phyloP scores from a whole-genome alignment of 2,329 filamentous ascomycete species.

The Didymella pomorum region DNA sequence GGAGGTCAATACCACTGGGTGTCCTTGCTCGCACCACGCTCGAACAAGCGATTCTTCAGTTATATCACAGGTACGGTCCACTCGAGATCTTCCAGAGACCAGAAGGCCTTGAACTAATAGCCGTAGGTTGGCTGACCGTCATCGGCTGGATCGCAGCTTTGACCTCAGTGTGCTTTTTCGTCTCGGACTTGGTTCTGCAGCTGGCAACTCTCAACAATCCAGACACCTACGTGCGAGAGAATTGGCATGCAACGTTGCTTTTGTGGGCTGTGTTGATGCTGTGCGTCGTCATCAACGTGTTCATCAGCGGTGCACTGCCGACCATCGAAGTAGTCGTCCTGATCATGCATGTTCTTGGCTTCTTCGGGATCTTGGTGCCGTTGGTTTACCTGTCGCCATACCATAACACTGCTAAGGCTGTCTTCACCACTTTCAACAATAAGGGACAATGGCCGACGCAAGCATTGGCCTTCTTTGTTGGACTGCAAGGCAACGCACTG shows the following conservation, averaged over 20 bases:
- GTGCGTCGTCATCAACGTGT: slow-evolving; percentile 57
- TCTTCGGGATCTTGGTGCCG: slow-evolving; percentile 60
- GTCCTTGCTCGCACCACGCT: slow-evolving; percentile 53
- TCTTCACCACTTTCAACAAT: slow-evolving; percentile 60
- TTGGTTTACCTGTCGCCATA: slow-evolving; percentile 49
- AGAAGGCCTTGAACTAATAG: slow-evolving; percentile 16
- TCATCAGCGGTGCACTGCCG: slow-evolving; percentile 57
- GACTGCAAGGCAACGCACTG: slow-evolving; percentile 51
- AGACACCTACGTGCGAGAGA: slow-evolving; percentile 45
- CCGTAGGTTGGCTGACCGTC: slow-evolving; percentile 55
- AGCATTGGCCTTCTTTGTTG: slow-evolving; percentile 57
- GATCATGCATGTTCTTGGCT: slow-evolving; percentile 61
- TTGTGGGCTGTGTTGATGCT: slow-evolving; percentile 56
- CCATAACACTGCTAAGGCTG: slow-evolving; percentile 47
- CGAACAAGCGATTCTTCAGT: slow-evolving; percentile 54
- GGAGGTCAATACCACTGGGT: slow-evolving; percentile 55
- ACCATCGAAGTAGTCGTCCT: slow-evolving; percentile 59
- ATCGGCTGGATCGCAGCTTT: slow-evolving; percentile 54
- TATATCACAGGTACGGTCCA: slow-evolving; percentile 50
- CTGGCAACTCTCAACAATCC: slow-evolving; percentile 52
- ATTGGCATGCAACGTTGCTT: slow-evolving; percentile 62
- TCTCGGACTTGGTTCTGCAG: slow-evolving; percentile 45
- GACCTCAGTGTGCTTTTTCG: slow-evolving; percentile 49
- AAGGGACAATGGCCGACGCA: slow-evolving; percentile 55
- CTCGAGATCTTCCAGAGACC: not conserved